A percentile compares a stretch with the other conserved stretches of the same genome.
Evolutionary conservation across 192 early-diverging fungal species (phyloP).

Genomic region (Podila epicladia): DNA sequence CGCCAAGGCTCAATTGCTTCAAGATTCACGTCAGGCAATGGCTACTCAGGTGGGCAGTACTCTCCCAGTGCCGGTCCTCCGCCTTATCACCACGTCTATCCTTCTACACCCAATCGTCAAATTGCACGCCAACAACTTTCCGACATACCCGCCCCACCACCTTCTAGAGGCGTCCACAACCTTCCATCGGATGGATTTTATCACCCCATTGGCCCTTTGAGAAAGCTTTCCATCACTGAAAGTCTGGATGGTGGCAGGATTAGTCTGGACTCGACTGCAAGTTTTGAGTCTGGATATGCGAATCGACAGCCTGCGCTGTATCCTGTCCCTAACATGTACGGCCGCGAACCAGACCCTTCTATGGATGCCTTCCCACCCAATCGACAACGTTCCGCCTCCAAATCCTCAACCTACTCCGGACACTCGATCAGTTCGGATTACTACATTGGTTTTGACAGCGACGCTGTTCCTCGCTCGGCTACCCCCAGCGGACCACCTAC

Average conservation of each 20-base stretch:
- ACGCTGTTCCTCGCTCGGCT: slow-evolving; percentile 21
- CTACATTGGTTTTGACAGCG: slow-evolving; percentile 47
- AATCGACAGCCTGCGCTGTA: slow-evolving; percentile 37
- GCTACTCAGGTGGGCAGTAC: slow-evolving; percentile 16
- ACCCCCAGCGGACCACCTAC: slow-evolving; percentile 31
- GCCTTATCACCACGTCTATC: slow-evolving; percentile 20
- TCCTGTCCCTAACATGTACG: slow-evolving; percentile 34
- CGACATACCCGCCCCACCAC: slow-evolving; percentile 2
- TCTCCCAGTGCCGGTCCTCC: slow-evolving; percentile 3
- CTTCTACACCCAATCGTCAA: slow-evolving; percentile 27
- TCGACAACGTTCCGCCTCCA: slow-evolving; percentile 43
- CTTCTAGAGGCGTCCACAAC: slow-evolving; percentile 15
- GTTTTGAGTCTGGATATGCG: slow-evolving; percentile 36
- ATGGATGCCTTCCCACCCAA: slow-evolving; percentile 35
- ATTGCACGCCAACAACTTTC: slow-evolving; percentile 31
- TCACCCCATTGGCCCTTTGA: slow-evolving; percentile 9
- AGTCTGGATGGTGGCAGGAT: slow-evolving; percentile 36
- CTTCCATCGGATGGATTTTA: slow-evolving; percentile 26
- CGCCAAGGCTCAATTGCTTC: slow-evolving; percentile 30
- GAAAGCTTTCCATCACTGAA: slow-evolving; percentile 35
- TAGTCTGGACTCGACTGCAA: slow-evolving; percentile 39
- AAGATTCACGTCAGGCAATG: slow-evolving; percentile 7
- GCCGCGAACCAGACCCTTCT: slow-evolving; percentile 15
- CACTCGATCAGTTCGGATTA: slow-evolving; percentile 44
- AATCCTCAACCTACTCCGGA: slow-evolving; percentile 43